Base-by-base conservation (phyloP, 1,284 basidiomycete genomes). In the Volvariella surrecta region DNA sequence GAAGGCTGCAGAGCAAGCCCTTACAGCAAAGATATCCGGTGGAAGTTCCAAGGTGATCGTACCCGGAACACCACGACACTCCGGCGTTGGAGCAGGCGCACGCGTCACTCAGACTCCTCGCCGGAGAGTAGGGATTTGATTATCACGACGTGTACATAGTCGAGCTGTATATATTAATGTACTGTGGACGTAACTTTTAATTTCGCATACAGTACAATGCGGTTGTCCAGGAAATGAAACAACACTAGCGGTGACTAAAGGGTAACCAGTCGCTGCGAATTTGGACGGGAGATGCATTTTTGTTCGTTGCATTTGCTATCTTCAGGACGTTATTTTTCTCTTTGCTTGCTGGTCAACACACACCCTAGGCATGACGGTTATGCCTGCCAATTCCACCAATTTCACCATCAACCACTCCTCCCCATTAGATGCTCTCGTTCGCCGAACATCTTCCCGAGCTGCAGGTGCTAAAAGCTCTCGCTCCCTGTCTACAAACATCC, bases 1-100 rank as follows among this genome's bases (percentile, higher is more conserved):
- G 63, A 73, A 79, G 57, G 75, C 71, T 37, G 74, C 75, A 45
- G 82, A 89, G 48, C 76, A 82, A 51, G 80, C 73, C 15, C 58
- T 82, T 45, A 72, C 74, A 1, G 68, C 70, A 37, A 76, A 84
- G 53, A 74, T 76, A 0, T 63, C 79, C 0, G 69, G 68, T 16
- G 73, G 76, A 35, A 71, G 64, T 42, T 68, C 86, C 4, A 79
- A 79, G 56, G 79, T 91, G 34, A 82, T 86, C 41, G 80, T 90
- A 2, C 79, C 85, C 21, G 83, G 83, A 11, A 93, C 89, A 4
- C 88, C 89, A 3, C 70, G 84, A 50, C 80, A 87, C 56, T 72
- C 78, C 20, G 76, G 85, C 13, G 75, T 79, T 52, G 84, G 83
- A 10, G 73, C 81, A 15, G 77, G 83, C 39, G 58, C 76, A 24